A percentile compares a stretch with the other conserved stretches of the same genome.
Evolutionary conservation across 179 eudicot genomes (phyloP).

Genomic region (Dionaea muscipula): DNA sequence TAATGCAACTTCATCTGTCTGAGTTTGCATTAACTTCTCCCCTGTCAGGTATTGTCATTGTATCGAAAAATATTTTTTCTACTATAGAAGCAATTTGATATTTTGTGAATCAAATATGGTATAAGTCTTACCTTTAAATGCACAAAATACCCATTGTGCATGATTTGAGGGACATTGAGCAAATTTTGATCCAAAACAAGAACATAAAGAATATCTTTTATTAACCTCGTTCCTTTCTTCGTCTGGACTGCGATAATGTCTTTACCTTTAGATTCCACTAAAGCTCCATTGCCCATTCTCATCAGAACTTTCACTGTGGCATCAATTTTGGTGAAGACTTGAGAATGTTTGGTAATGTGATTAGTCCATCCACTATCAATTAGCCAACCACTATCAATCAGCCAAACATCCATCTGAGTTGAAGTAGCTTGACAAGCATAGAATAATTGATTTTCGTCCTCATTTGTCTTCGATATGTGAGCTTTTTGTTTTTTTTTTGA

Average conservation of each 20-base stretch:
- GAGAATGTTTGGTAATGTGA: constrained; percentile 1
- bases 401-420: not conserved
- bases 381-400: no score
- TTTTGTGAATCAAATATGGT: not conserved
- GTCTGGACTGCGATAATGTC: constrained; percentile 3
- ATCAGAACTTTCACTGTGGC: not conserved
- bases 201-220: constrained; percentile 5
- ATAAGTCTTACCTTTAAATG: not conserved
- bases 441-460: not conserved
- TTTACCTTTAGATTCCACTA: constrained; percentile 4
- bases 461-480: not conserved
- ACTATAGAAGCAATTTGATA: not conserved
- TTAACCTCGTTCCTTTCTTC: constrained; percentile 1
- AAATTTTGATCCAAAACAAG: constrained; percentile 7
- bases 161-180: constrained; percentile 6
- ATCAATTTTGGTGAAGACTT: not conserved
- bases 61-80: constrained; percentile 3
- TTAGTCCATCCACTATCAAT: constrained; percentile 11
- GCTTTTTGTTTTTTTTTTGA: constrained; percentile 4
- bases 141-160: constrained; percentile 3
- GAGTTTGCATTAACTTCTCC: not conserved
- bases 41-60: not conserved
- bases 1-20: not conserved
- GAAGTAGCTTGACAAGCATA: not conserved
- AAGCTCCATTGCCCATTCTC: constrained; percentile 1